Percentiles rank a stretch among this genome's conserved stretches.
These are phyloP conservation scores for Irpex sp. DNA, from an alignment of 1,284 basidiomycete genomes.

Conservation along the genomic window DNA sequence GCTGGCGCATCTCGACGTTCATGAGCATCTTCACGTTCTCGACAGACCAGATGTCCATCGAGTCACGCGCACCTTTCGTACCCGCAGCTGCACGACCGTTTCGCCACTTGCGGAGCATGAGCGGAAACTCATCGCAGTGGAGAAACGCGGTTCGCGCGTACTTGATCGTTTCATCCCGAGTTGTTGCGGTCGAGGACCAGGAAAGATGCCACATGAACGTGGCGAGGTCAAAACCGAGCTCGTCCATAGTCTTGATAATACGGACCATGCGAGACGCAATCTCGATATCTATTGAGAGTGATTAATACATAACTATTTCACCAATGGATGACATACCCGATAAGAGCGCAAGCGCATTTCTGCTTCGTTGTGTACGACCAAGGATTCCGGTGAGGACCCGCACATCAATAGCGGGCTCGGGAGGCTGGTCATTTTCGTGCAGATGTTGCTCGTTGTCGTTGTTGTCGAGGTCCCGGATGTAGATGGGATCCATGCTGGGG, in stretches of 20 bases:
- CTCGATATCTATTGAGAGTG: neutral
- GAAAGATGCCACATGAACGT: neutral
- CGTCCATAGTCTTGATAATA: neutral
- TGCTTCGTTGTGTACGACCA: neutral
- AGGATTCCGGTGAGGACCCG: neutral
- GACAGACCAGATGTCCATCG: constrained; percentile 19
- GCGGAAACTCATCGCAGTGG: neutral
- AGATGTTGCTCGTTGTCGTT: neutral
- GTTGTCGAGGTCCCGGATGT: neutral
- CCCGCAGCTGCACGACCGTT: too few relatives aligned
- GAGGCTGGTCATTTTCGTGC: neutral
- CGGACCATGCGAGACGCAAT: neutral
- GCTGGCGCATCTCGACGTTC: constrained; percentile 1
- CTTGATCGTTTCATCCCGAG: neutral
- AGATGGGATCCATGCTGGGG: neutral
- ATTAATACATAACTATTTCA: neutral
- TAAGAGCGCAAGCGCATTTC: neutral
- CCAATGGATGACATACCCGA: neutral
- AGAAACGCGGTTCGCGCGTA: neutral
- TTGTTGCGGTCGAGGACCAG: neutral
- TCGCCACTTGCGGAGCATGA: too few relatives aligned
- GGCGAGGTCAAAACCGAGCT: neutral
- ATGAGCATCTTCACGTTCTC: constrained; percentile 8
- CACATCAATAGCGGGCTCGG: neutral
- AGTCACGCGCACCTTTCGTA: constrained; percentile 17